A percentile compares a stretch with the other conserved stretches of the same genome.
Conservation (phyloP, 2,329 filamentous ascomycete species). For the Dactylellina drechsleri region DNA sequence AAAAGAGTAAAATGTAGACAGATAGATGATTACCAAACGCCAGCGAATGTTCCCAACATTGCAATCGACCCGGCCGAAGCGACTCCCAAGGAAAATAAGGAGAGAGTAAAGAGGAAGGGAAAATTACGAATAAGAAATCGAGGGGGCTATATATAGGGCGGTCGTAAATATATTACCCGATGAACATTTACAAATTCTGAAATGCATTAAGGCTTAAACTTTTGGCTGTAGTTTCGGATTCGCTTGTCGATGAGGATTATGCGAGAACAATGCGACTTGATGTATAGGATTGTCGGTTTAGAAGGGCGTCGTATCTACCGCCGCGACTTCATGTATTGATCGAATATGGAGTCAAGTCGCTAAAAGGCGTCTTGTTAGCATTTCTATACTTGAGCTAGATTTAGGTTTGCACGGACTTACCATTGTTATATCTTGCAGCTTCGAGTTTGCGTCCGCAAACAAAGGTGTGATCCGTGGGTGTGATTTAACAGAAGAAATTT, state of each 20-base stretch:
- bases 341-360: conserved; percentile 52
- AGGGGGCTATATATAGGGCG: background rate
- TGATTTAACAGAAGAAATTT: conserved; percentile 80
- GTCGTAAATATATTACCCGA: background rate
- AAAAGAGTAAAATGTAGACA: conserved; percentile 2
- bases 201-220: background rate
- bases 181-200: background rate
- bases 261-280: conserved; percentile 1
- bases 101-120: conserved; percentile 31
- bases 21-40: conserved; percentile 39
- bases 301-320: conserved; percentile 39
- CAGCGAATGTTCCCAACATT: conserved; percentile 54
- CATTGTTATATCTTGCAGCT: conserved; percentile 84
- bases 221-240: conserved; percentile 14
- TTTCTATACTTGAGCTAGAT: background rate
- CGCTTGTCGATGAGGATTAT: background rate
- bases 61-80: conserved; percentile 55
- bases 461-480: conserved; percentile 83
- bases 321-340: conserved; percentile 52
- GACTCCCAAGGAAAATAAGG: conserved; percentile 50
- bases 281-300: conserved; percentile 1
- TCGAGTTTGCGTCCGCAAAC: conserved; percentile 87
- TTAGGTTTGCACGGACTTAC: conserved; percentile 63
- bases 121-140: conserved; percentile 30
- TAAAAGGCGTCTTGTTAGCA: conserved; percentile 13